These are phyloP conservation scores for Oryza officinalis DNA, from an alignment of 176 grass and related monocot species.

Conservation along the genomic window DNA sequence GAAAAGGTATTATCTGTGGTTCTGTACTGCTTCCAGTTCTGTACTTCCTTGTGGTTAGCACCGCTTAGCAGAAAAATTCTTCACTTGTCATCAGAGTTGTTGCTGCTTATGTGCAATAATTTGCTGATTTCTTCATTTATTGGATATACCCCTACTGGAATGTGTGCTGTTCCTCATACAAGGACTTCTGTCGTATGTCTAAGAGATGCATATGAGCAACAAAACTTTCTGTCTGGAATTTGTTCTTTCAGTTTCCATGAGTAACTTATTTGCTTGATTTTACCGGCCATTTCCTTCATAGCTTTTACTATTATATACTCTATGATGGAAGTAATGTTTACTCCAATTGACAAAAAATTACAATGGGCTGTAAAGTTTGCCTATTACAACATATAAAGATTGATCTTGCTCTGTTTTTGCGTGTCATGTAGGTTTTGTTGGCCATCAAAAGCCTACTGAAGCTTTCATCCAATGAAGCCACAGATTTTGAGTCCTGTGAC, in stretches of 20 bases:
- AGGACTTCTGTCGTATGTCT: not conserved
- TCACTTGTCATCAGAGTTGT: not conserved
- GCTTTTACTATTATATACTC: not conserved
- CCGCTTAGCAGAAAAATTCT: not conserved
- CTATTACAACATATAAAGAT: not conserved
- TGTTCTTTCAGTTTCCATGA: not conserved
- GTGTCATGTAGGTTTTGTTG: conserved; percentile 59
- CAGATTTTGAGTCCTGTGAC: conserved; percentile 53
- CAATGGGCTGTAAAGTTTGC: not conserved
- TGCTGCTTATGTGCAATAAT: not conserved
- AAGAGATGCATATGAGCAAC: not conserved
- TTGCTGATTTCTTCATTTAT: not conserved
- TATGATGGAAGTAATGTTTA: not conserved
- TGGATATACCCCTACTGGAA: not conserved
- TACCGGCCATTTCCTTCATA: not conserved
- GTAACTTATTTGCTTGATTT: not conserved
- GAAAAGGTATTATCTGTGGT: conserved; percentile 61
- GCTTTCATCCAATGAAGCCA: conserved; percentile 50
- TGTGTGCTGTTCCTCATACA: not conserved
- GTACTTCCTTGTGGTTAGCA: not conserved
- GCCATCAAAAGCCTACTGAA: conserved; percentile 68
- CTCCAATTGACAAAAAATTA: not conserved
- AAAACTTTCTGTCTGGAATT: not conserved
- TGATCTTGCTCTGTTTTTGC: not conserved
- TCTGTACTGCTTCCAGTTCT: not conserved